Base-by-base conservation (phyloP, 805 yeast species). In the Clavispora fructus region DNA sequence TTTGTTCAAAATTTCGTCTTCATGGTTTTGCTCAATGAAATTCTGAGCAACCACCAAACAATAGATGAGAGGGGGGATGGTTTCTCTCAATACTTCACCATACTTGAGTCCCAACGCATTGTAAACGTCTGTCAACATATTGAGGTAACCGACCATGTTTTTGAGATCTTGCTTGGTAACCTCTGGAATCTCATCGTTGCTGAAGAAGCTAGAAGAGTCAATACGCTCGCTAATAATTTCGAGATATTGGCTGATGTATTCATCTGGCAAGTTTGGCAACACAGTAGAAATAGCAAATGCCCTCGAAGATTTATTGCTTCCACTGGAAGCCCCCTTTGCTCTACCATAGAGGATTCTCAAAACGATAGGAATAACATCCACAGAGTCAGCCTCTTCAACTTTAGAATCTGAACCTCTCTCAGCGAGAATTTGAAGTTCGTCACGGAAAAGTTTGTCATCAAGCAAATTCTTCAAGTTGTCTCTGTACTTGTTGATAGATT, bases 261-360 rank as follows among this genome's bases (percentile, higher is more conserved):
- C 59, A 14, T 75, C 75, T 3, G 72, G 63, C 40, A 88, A 69
- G 49, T 73, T 80, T 5, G 87, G 83, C 41, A 88, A 63, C 7
- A 82, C 69, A 19, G 83, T 73, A 11, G 87, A 71, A 8, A 87
- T 83, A 8, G 94, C 87, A 55, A 73, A 75, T 51, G 88, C 85
- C 53, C 86, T 77, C 29, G 90, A 83, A 45, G 79, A 77, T 58
- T 87, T 87, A 27, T 82, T 77, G 48, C 88, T 89, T 61, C 86
- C 83, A 45, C 73, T 77, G 5, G 82, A 73, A 1, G 83, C 76
- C 10, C 74, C 74, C 64, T 88, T 95, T 8, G 90, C 88, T 47
- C 95, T 76, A 8, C 98, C 98, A 64, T 84, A 92, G 17, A 94
- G 68, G 25, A 94, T 83, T 53, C 97, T 69, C 41, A 90, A 60